These are phyloP conservation scores for Castanospermum australe DNA, from an alignment of 306 rosid genomes.

Conservation along the genomic window DNA sequence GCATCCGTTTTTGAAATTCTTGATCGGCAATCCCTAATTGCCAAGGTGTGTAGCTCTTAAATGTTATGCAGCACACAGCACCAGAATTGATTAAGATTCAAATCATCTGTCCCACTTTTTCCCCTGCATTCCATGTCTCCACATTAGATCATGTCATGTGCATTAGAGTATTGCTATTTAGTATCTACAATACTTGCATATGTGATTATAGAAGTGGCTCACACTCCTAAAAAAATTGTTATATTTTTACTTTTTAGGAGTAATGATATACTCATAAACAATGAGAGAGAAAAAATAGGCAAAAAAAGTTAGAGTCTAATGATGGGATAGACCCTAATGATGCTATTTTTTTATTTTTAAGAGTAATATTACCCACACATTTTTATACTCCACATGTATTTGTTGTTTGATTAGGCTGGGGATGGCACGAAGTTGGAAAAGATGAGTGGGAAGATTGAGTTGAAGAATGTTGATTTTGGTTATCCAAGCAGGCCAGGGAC, in stretches of 20 bases:
- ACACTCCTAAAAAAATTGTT: too few species aligned
- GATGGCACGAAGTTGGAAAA: constrained; percentile 58
- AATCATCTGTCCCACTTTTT: neutral
- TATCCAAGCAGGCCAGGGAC: constrained; percentile 73
- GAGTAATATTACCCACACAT: neutral
- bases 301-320: too few species aligned
- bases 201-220: neutral
- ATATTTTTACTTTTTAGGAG: too few species aligned
- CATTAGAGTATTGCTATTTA: neutral
- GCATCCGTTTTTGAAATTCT: constrained; percentile 87
- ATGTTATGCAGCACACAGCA: neutral
- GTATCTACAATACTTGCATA: neutral
- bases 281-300: too few species aligned
- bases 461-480: constrained; percentile 81
- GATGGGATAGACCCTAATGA: too few species aligned
- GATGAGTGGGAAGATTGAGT: constrained; percentile 64
- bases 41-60: constrained; percentile 42
- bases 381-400: neutral
- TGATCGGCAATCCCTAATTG: constrained; percentile 76
- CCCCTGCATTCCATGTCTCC: neutral
- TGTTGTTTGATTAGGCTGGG: constrained; percentile 37
- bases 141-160: neutral
- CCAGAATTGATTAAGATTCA: neutral
- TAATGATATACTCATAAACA: too few species aligned
- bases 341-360: too few species aligned